Percentiles rank a stretch among this genome's conserved stretches.
Conservation (phyloP, 2,329 filamentous ascomycete species). For the Neofusicoccum ribis region DNA sequence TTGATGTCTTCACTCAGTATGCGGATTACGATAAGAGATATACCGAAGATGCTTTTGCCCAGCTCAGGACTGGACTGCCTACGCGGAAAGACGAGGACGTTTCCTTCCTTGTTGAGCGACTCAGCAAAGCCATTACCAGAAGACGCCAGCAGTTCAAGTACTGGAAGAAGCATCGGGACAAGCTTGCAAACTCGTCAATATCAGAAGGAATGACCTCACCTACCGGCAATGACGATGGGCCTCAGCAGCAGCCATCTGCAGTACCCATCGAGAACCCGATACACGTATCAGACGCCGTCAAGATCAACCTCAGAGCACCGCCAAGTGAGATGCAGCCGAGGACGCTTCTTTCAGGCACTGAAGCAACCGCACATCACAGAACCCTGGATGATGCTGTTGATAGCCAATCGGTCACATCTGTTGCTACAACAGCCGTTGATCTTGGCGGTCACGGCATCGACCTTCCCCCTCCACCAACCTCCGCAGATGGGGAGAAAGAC, state of each 20-base stretch:
- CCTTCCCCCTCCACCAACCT: constrained; percentile 35
- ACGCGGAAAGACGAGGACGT: constrained; percentile 21
- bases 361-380: constrained; percentile 38
- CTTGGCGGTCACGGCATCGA: constrained; percentile 35
- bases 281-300: background rate
- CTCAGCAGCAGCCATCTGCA: background rate
- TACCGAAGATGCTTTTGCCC: constrained; percentile 31
- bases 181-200: constrained; percentile 24
- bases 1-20: constrained; percentile 36
- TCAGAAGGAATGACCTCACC: background rate
- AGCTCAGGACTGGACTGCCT: constrained; percentile 26
- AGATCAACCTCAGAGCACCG: constrained; percentile 21
- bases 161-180: constrained; percentile 38
- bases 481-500: constrained; percentile 34
- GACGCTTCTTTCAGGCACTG: constrained; percentile 38
- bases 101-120: constrained; percentile 28
- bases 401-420: constrained; percentile 37
- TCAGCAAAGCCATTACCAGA: constrained; percentile 34
- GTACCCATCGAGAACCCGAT: background rate
- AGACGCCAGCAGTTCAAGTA: constrained; percentile 41
- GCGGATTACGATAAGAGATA: constrained; percentile 32
- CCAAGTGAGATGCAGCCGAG: constrained; percentile 35
- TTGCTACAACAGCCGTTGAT: constrained; percentile 38
- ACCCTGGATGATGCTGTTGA: constrained; percentile 40
- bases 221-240: too few species aligned